Conservation (phyloP, 1,139 yeast species). For the Hemisphaericaspora lyxosophila region DNA sequence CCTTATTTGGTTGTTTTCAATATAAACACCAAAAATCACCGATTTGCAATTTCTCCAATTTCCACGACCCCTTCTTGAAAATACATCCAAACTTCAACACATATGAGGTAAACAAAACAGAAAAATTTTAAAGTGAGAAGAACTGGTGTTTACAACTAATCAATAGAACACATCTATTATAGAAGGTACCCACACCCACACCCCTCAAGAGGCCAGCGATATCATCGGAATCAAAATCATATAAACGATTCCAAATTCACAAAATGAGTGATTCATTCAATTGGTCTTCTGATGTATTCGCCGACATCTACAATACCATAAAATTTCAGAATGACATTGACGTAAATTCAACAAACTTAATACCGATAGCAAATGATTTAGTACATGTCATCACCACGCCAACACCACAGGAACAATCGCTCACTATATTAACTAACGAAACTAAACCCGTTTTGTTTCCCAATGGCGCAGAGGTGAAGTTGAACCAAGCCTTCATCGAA, state of each 20-base stretch:
- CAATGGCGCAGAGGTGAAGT: constrained; percentile 58
- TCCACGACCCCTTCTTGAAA: background rate
- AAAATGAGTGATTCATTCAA: constrained; percentile 12
- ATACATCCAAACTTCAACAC: constrained; percentile 3
- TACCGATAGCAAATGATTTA: constrained; percentile 47
- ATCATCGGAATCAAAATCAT: no score
- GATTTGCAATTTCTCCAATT: background rate
- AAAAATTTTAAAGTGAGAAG: background rate
- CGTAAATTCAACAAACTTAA: constrained; percentile 20
- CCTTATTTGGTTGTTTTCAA: background rate
- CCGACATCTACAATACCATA: constrained; percentile 38
- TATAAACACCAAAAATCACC: background rate
- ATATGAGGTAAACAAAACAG: constrained; percentile 2
- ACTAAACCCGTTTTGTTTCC: constrained; percentile 51
- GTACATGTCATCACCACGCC: constrained; percentile 49
- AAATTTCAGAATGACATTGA: constrained; percentile 29
- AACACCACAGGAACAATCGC: constrained; percentile 51
- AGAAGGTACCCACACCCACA: no score
- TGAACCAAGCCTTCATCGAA: constrained; percentile 59
- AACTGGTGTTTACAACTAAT: constrained; percentile 4
- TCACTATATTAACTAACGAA: constrained; percentile 49
- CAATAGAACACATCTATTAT: no score
- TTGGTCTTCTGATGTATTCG: constrained; percentile 38
- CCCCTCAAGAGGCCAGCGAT: no score
- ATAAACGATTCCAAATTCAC: background rate